Percentiles rank a stretch among this genome's conserved stretches.
These are phyloP conservation scores for Fraxinus sp. DNA, from an alignment of 305 asterid genomes.

Conservation along the genomic window DNA sequence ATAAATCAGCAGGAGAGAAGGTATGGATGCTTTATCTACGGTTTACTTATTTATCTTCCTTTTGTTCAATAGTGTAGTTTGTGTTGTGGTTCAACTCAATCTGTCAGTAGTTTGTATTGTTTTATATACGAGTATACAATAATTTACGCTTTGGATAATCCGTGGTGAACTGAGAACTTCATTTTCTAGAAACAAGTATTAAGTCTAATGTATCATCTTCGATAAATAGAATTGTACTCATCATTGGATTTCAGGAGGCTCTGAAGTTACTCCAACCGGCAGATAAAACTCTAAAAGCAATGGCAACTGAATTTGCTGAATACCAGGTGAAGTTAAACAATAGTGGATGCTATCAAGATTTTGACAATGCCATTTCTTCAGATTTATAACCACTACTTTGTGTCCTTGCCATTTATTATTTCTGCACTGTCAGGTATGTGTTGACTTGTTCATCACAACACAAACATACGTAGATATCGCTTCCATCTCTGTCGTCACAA, in stretches of 20 bases:
- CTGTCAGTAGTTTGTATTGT: neutral
- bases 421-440: conserved; percentile 66
- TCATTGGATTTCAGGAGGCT: conserved; percentile 67
- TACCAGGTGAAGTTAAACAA: conserved; percentile 58
- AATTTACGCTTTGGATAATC: neutral
- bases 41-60: conserved; percentile 1
- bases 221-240: conserved; percentile 7
- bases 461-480: conserved; percentile 84
- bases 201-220: neutral
- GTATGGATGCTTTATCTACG: conserved; percentile 38
- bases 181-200: neutral
- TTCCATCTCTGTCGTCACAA: conserved; percentile 77
- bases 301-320: conserved; percentile 91
- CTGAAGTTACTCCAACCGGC: conserved; percentile 84
- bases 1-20: conserved; percentile 84
- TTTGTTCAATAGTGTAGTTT: conserved; percentile 1
- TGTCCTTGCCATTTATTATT: conserved; percentile 21
- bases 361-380: conserved; percentile 14
- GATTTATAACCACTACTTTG: neutral
- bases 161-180: neutral
- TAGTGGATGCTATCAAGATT: neutral
- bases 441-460: conserved; percentile 83
- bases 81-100: neutral
- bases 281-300: conserved; percentile 67
- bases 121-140: neutral